Evolutionary conservation across 345 rosid genomes (phyloP), one percentile per base, ranked within the genome.

Genomic region (Salix suchowensis): DNA sequence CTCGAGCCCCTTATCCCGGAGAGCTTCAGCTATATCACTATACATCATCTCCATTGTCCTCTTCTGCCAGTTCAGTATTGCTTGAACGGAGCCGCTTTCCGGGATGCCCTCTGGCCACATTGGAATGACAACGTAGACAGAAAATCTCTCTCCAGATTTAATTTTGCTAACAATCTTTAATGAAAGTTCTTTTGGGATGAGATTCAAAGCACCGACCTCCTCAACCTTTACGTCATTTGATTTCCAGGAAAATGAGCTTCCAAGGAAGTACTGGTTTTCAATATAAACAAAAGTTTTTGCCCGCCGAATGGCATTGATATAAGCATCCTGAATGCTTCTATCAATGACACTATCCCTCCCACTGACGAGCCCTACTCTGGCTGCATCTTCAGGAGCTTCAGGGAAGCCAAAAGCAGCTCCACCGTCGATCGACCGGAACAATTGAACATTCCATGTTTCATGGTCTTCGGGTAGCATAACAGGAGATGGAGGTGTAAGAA

Each of bases 31-130:
- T 13, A 88, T 75, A 16, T 84, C 91, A 37, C 60, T 68, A 23
- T 86, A 88, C 91, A 84, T 88, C 91, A 88, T 86, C 74, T 86
- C 86, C 87, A 85, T 88, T 2, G 91, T 88, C 68, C 68, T 82
- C 37, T 67, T 80, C 60, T 85, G 91, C 91, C 91, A 88, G 52
- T 82, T 71, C 72, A 88, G n/a, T 58, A 86, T 88, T 13, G 87
- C 87, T 36, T 88, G 91, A 26, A 88, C 87, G 0, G 91, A 82
- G 9, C 30, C 81, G 68, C 89, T 85, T 68, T 84, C 88, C 6
- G 89, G 88, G 5, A 82, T 52, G 9, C 89, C 91, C 81, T 88
- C 91, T 1, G 91, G 91, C 91, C 91, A 88, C 89, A 88, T 88
- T 14, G 91, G 91, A 24, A 86, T 74, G 37, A 88, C 86, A 30